Evolutionary conservation across 2,329 filamentous ascomycete species (phyloP), one percentile per base, ranked within the genome.

Genomic region (Phialophora tarda): DNA sequence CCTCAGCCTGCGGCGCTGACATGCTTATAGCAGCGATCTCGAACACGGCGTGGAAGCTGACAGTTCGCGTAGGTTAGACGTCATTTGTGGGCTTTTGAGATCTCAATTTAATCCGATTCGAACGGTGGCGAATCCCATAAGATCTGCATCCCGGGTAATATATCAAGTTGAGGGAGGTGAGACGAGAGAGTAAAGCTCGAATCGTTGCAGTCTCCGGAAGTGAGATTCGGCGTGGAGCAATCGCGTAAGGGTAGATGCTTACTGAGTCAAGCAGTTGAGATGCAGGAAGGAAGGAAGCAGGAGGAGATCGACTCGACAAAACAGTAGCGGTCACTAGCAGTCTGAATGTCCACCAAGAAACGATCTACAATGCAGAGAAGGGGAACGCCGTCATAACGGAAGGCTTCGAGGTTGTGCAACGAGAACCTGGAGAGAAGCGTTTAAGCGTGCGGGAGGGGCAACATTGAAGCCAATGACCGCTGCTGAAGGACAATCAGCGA

Each of bases 291-390:
- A 55, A 56, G 53, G 38, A 28, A 47, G 24, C 17, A 34, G 28
- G 50, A 55, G 17, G 11, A 60, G 38, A 50, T n/a, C 17, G 21
- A 12, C 4, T 7, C 26, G 44, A 58, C n/a, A 3, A 41, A 51
- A 23, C 34, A 34, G 21, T 17, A 62, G 26, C 32, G 51, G 51
- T 24, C 50, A 61, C n/a, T 17, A 38, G 32, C 59, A 54, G 23
- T 26, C 58, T n/a, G 23, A 24, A 47, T 48, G 26, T 50, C 24
- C 57, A 34, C 41, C 57, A 21, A 59, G 57, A 48, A 62, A 26
- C 28, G 60, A 62, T 62, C 60, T 47, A 62, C 60, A 56, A 34
- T 50, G 60, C 51, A 62, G 60, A 62, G 60, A 50, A 62, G 59
- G 50, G 50, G 24, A 38, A 61, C 58, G 30, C 28, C 58, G 28